A percentile compares a stretch with the other conserved stretches of the same genome.
Conservation (phyloP, 306 rosid genomes). For the Calophaca sinica region DNA sequence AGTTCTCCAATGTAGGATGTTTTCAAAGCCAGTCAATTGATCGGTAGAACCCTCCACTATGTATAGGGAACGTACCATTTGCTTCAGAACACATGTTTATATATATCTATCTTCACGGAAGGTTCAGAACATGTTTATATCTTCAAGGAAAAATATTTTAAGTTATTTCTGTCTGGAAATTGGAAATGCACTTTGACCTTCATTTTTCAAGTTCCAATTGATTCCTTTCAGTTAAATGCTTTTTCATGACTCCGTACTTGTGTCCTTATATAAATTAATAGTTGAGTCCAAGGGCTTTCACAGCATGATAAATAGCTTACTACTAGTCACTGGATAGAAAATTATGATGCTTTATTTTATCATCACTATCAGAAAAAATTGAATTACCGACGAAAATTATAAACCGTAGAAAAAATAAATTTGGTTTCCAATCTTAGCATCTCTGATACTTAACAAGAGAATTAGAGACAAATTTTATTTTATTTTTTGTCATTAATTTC, state of each 20-base stretch:
- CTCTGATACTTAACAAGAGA: no score
- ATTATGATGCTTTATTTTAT: neutral
- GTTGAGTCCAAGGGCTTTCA: neutral
- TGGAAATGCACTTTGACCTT: slow-evolving; percentile 36
- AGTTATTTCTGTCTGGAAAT: slow-evolving; percentile 14
- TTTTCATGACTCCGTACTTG: neutral
- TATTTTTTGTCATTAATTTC: no score
- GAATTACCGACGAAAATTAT: no score
- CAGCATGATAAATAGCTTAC: slow-evolving; percentile 26
- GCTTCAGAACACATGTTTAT: slow-evolving; percentile 31
- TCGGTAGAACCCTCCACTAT: neutral
- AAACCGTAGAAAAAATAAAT: no score
- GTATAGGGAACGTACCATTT: neutral
- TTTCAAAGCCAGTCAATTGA: slow-evolving; percentile 23
- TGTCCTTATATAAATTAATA: neutral
- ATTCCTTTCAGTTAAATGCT: slow-evolving; percentile 4
- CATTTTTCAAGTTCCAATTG: slow-evolving; percentile 22
- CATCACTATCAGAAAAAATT: no score
- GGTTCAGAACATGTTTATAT: slow-evolving; percentile 30
- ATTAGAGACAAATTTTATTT: no score
- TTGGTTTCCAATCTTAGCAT: no score
- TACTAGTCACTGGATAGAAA: neutral
- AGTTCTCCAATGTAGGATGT: neutral
- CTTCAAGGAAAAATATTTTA: slow-evolving; percentile 27
- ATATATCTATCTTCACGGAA: slow-evolving; percentile 15